Evolutionary conservation across 768 basidiomycete species (phyloP).

Genomic region (Melanogaster broomeanus): DNA sequence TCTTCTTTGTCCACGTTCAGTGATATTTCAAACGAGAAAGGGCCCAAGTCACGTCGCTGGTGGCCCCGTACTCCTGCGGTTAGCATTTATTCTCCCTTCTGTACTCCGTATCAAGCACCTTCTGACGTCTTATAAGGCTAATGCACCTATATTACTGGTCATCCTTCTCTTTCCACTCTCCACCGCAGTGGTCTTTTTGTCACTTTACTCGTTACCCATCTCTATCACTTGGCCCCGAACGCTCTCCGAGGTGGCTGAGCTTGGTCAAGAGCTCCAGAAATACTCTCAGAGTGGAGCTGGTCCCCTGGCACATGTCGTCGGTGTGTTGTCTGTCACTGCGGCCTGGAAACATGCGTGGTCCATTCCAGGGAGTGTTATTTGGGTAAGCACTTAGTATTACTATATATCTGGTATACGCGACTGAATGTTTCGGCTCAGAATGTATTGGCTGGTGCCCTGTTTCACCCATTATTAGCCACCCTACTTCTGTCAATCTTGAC

Average conservation of each 20-base stretch:
- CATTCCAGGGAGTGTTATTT: slow-evolving; percentile 89
- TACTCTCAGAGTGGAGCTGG: slow-evolving; percentile 72
- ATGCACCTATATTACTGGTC: slow-evolving; percentile 68
- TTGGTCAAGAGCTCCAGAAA: slow-evolving; percentile 73
- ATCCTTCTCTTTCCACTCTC: slow-evolving; percentile 72
- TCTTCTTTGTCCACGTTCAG: slow-evolving; percentile 49
- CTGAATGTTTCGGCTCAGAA: slow-evolving; percentile 54
- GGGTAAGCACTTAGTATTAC: slow-evolving; percentile 52
- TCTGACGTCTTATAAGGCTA: slow-evolving; percentile 37
- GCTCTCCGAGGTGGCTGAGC: slow-evolving; percentile 69
- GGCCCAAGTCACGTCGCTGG: slow-evolving; percentile 27
- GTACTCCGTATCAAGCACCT: slow-evolving; percentile 2
- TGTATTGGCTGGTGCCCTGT: slow-evolving; percentile 84
- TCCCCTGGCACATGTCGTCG: slow-evolving; percentile 74
- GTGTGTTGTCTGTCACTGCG: slow-evolving; percentile 80
- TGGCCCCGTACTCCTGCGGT: slow-evolving; percentile 37
- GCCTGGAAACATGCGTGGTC: slow-evolving; percentile 99
- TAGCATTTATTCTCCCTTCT: slow-evolving; percentile 18
- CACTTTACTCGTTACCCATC: slow-evolving; percentile 61
- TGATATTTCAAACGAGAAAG: slow-evolving; percentile 44
- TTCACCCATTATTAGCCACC: slow-evolving; percentile 82
- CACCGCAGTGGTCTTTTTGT: slow-evolving; percentile 49
- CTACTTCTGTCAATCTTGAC: slow-evolving; percentile 82
- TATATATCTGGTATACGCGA: slow-evolving; percentile 7
- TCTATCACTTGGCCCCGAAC: slow-evolving; percentile 77